Conservation (phyloP, 306 rosid genomes). For the Quercus parvula region DNA sequence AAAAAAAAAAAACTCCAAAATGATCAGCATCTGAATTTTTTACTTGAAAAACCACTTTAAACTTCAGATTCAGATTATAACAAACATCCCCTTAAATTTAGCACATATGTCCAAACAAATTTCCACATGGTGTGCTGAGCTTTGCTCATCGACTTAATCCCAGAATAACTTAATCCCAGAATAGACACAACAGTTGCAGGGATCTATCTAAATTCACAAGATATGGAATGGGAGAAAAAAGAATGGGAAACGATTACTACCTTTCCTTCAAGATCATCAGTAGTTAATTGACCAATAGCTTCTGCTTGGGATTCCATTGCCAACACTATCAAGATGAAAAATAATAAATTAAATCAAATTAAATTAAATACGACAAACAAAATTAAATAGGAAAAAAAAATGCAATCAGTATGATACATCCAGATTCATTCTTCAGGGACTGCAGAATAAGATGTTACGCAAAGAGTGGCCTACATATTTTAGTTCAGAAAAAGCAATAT, state of each 20-base stretch:
- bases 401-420: background rate
- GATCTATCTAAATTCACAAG: background rate
- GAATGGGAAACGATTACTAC: slow-evolving; percentile 30
- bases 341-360: slow-evolving; percentile 5
- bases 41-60: background rate
- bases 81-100: background rate
- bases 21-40: background rate
- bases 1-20: too few species aligned
- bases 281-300: slow-evolving; percentile 92
- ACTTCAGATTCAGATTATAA: background rate
- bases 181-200: background rate
- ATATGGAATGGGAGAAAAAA: background rate
- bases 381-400: background rate
- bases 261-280: slow-evolving; percentile 92
- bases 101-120: background rate
- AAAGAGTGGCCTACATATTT: background rate
- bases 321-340: slow-evolving; percentile 51
- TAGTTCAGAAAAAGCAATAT: background rate
- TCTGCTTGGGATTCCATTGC: slow-evolving; percentile 97
- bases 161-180: background rate
- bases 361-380: too few species aligned
- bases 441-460: slow-evolving; percentile 2
- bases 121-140: background rate
- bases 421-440: background rate
- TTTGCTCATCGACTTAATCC: background rate